phyloP scores from a whole-genome alignment of 1,284 basidiomycete species.

The Malassezia globosa region DNA sequence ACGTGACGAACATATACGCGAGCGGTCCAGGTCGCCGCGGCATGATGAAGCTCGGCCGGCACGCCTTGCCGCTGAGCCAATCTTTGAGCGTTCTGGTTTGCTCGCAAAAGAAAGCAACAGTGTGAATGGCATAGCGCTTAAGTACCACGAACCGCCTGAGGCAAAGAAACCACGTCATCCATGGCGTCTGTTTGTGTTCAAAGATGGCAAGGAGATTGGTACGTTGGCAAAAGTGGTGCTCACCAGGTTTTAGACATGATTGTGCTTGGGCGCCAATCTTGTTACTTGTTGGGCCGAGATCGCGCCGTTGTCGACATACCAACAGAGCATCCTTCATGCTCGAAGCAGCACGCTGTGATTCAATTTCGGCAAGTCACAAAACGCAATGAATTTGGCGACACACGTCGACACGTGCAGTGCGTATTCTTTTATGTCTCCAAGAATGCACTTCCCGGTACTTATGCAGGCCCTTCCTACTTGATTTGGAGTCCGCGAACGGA shows the following conservation, averaged over 20 bases:
- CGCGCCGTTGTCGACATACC: conserved; percentile 60
- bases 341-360: conserved; percentile 94
- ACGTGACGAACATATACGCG: no score
- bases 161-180: conserved; percentile 76
- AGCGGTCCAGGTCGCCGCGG: no score
- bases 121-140: conserved; percentile 74
- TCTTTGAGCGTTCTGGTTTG: conserved; percentile 75
- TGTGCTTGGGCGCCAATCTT: conserved; percentile 61
- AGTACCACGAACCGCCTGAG: conserved; percentile 98
- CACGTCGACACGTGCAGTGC: conserved; percentile 51
- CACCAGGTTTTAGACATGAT: conserved; percentile 23
- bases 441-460: no score
- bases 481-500: conserved; percentile 91
- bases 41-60: no score
- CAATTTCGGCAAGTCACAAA: conserved; percentile 79
- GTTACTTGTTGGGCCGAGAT: conserved; percentile 85
- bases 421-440: conserved; percentile 6
- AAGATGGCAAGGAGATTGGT: conserved; percentile 84
- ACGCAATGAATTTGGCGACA: conserved; percentile 75
- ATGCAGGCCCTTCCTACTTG: conserved; percentile 57
- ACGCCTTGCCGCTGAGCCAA: conserved; percentile 53
- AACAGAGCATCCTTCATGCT: conserved; percentile 88
- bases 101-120: conserved; percentile 65
- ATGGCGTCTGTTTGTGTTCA: conserved; percentile 96
- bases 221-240: conserved; percentile 50